Percentiles rank a stretch among this genome's conserved stretches.
Evolutionary conservation across 176 grass and related monocot species (phyloP).

Genomic region (Saccharum spontaneum): DNA sequence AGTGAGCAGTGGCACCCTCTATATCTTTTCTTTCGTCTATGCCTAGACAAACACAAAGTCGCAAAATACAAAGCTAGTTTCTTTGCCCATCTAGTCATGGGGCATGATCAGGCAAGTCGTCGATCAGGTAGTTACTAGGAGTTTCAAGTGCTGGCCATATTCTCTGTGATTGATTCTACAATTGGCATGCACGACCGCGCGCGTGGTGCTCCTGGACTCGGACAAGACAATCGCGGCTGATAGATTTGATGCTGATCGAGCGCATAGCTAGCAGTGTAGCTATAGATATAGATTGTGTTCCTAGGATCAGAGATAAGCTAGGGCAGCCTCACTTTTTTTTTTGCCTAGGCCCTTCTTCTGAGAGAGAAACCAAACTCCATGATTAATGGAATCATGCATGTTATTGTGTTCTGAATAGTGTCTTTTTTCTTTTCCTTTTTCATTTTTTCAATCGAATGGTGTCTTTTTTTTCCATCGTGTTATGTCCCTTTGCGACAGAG

Average conservation of each 20-base stretch:
- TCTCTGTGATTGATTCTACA: conserved; percentile 13
- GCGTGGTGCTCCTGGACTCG: conserved; percentile 35
- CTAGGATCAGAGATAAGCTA: background rate
- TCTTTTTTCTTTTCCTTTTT: too few species aligned
- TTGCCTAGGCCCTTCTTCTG: background rate
- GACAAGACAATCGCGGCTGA: conserved; percentile 38
- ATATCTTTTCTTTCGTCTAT: background rate
- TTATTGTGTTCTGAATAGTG: background rate
- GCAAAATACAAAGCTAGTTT: background rate
- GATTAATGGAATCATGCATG: background rate
- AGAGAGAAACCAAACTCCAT: background rate
- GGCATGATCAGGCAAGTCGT: conserved; percentile 27
- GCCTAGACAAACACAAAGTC: background rate
- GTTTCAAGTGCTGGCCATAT: conserved; percentile 36
- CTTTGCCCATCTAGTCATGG: conserved; percentile 45
- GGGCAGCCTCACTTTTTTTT: background rate
- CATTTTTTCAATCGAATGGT: too few species aligned
- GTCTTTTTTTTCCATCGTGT: background rate
- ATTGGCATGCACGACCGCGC: conserved; percentile 38
- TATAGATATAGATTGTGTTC: background rate
- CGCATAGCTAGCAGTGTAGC: conserved; percentile 4
- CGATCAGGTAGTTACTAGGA: background rate
- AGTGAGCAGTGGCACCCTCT: background rate
- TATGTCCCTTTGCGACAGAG: background rate
- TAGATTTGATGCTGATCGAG: conserved; percentile 43